These are phyloP conservation scores for Rhodocollybia butyracea DNA, from an alignment of 768 basidiomycete species.

Conservation along the genomic window DNA sequence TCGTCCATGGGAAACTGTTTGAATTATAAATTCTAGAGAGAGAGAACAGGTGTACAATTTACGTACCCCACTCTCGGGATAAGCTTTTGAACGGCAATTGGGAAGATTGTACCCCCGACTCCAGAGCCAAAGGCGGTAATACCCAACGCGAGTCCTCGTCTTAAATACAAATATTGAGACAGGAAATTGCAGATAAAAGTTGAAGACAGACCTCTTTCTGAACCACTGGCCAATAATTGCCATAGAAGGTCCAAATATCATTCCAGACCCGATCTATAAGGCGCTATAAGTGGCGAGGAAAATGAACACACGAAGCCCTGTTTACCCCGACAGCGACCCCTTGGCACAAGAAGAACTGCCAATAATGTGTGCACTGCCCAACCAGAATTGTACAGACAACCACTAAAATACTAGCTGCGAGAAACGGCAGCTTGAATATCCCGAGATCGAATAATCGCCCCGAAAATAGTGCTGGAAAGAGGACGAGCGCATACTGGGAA, in stretches of 20 bases:
- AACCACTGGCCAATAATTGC: slow-evolving; percentile 74
- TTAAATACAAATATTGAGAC: slow-evolving; percentile 55
- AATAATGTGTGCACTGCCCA: slow-evolving; percentile 69
- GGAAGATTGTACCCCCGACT: slow-evolving; percentile 65
- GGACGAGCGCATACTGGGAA: slow-evolving; percentile 38
- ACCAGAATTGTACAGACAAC: slow-evolving; percentile 47
- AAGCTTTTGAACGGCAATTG: slow-evolving; percentile 58
- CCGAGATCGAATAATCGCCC: slow-evolving; percentile 56
- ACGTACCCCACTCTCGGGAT: slow-evolving; percentile 43
- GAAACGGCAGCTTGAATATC: slow-evolving; percentile 39
- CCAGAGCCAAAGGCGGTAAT: slow-evolving; percentile 64
- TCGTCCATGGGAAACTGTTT: slow-evolving; percentile 62
- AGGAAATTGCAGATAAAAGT: slow-evolving; percentile 49
- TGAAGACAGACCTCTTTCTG: slow-evolving; percentile 46
- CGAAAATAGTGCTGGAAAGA: slow-evolving; percentile 39
- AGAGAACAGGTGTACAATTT: slow-evolving; percentile 18
- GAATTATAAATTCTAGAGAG: not conserved
- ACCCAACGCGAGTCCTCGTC: slow-evolving; percentile 58
- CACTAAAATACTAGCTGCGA: slow-evolving; percentile 48
- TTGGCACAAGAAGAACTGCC: slow-evolving; percentile 78
- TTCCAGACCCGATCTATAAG: slow-evolving; percentile 44
- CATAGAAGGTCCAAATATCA: slow-evolving; percentile 59
- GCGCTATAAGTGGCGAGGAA: too few species aligned
- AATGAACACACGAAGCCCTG: too few species aligned
- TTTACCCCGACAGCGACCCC: slow-evolving; percentile 64